Conservation (phyloP, 164 flowering plant genomes). For the Tetrastigma voinierianum region DNA sequence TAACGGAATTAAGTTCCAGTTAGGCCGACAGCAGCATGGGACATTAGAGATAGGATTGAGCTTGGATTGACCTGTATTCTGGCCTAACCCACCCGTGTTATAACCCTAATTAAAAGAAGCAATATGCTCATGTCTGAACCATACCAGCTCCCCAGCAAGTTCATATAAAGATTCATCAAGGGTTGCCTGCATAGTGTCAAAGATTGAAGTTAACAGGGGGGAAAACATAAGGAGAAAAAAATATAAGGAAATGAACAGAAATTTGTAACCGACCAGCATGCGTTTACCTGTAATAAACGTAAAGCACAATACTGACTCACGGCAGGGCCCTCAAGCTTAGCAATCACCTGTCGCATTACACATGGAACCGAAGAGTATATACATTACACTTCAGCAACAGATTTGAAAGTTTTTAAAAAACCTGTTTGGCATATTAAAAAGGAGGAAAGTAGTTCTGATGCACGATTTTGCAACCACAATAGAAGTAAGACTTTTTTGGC, state of each 20-base stretch:
- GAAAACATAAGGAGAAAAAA: not conserved
- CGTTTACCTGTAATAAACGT: constrained; percentile 78
- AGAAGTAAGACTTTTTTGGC: no score
- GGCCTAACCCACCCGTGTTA: no score
- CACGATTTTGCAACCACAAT: no score
- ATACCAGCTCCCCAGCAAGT: constrained; percentile 99
- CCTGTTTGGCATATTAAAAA: no score
- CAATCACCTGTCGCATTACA: constrained; percentile 70
- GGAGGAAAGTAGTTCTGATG: no score
- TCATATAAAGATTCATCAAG: constrained; percentile 96
- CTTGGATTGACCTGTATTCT: no score
- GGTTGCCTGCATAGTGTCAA: constrained; percentile 65
- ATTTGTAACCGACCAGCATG: not conserved
- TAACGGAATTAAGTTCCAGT: no score
- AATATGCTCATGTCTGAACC: constrained; percentile 7
- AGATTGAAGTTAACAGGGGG: not conserved
- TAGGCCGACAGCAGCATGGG: no score
- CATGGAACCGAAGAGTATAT: constrained; percentile 1
- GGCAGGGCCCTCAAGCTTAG: constrained; percentile 98
- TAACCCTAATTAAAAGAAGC: not conserved
- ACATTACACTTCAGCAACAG: no score
- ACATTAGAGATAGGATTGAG: no score
- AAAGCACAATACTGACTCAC: constrained; percentile 97
- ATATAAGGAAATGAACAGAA: not conserved
- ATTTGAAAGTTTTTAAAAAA: not conserved